Base-by-base conservation (phyloP, 2,329 filamentous ascomycete species). In the Gnomoniopsis smithogilvyi region DNA sequence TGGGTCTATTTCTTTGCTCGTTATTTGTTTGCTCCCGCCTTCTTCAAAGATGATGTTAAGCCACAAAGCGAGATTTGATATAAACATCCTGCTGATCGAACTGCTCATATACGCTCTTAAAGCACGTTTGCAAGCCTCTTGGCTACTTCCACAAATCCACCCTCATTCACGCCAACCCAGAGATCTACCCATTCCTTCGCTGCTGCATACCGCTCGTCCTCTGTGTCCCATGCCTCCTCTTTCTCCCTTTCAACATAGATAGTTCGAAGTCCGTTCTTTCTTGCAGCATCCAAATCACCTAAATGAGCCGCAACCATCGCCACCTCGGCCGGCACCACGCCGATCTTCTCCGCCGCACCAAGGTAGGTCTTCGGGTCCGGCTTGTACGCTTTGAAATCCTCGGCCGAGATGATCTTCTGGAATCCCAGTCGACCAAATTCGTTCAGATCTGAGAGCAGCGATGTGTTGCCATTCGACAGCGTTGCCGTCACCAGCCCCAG, bases 301-400 rank as follows among this genome's bases (percentile, higher is more conserved):
- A 94, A 73, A 73, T 94, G 90, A 41, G 90, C 86, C 17, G 91
- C 91, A 21, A 95, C 89, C 83, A 95, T 85, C 21, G 85, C 88
- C 59, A 91, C 88, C 67, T 92, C 79, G 2, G 70, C 69, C 0
- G 86, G 81, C 45, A 6, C 6, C 6, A 86, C 62, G 0, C 80
- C 83, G 54, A 93, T 72, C 64, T 76, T 78, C 58, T 77, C 72
- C 2, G 79, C 88, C 0, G 88, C 90, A 3, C 90, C 90, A 1
- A 82, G 77, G 68, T 95, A 95, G 2, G 88, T 86, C 54, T 71
- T 76, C 8, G 83, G 81, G 61, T 83, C 80, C 1, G 90, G 90
- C 76, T 95, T 95, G 71, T 94, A 95, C 0, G 84, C 85, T 48
- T 78, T 75, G 68, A 93, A 94, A 63, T 87, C 81, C 72, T 90